Evolutionary conservation across 1,284 basidiomycete species (phyloP).

Genomic region (Thelephora terrestris): DNA sequence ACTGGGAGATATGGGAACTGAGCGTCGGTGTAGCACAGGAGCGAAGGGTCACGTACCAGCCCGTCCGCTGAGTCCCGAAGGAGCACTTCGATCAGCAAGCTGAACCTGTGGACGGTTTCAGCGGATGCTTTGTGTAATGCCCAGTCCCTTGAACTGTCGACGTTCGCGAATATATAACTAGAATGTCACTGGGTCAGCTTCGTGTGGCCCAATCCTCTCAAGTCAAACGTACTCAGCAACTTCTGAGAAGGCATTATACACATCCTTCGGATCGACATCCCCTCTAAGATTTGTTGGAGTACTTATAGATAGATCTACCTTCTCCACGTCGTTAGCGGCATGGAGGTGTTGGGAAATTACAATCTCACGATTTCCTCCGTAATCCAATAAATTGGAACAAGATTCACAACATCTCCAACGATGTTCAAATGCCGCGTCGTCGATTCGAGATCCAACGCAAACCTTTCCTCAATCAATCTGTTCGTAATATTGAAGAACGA

Average conservation of each 20-base stretch:
- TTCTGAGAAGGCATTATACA: constrained; percentile 40
- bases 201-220: background rate
- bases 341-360: background rate
- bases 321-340: background rate
- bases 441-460: constrained; percentile 8
- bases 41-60: constrained; percentile 5
- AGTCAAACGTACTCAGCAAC: constrained; percentile 39
- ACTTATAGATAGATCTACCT: constrained; percentile 59
- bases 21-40: background rate
- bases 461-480: constrained; percentile 28
- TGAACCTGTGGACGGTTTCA: constrained; percentile 31
- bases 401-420: constrained; percentile 62
- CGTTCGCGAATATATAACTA: constrained; percentile 56
- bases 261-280: constrained; percentile 38
- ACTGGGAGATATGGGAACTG: constrained; percentile 8
- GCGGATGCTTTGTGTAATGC: constrained; percentile 37
- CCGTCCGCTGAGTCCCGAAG: constrained; percentile 18
- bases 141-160: constrained; percentile 48
- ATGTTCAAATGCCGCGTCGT: constrained; percentile 34
- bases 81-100: constrained; percentile 30
- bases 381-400: constrained; percentile 57
- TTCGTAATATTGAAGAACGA: constrained; percentile 21
- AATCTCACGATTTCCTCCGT: constrained; percentile 47
- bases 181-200: constrained; percentile 1
- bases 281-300: constrained; percentile 31